Evolutionary conservation across 305 asterid genomes (phyloP).

Genomic region (Vinca major): DNA sequence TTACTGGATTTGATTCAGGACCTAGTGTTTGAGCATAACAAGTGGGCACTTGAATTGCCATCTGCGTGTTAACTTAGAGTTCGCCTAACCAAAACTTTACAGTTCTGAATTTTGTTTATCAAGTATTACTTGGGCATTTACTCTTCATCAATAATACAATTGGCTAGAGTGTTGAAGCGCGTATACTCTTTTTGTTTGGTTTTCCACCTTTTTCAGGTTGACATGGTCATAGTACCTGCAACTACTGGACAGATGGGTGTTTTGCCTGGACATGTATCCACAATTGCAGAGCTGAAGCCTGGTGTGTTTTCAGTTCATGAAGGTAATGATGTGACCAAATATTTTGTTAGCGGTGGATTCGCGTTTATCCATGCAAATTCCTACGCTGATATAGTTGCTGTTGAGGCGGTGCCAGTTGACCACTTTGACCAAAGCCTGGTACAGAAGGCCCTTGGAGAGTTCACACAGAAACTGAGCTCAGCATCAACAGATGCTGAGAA

Average conservation of each 20-base stretch:
- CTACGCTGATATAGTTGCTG: conserved; percentile 53
- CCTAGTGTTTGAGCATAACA: background rate
- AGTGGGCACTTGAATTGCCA: background rate
- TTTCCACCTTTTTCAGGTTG: conserved; percentile 43
- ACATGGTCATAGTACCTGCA: conserved; percentile 90
- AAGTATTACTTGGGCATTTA: background rate
- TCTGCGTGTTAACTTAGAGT: no score
- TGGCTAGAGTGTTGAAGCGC: background rate
- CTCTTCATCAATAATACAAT: background rate
- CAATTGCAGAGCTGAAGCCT: conserved; percentile 82
- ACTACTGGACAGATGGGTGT: conserved; percentile 94
- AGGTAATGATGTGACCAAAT: conserved; percentile 63
- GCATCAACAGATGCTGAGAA: conserved; percentile 81
- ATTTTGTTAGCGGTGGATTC: conserved; percentile 67
- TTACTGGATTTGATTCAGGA: background rate
- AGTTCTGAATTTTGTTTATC: background rate
- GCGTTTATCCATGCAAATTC: conserved; percentile 77
- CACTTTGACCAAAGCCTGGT: conserved; percentile 53
- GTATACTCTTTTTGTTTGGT: background rate
- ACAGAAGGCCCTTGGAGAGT: conserved; percentile 64
- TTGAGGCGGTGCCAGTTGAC: conserved; percentile 68
- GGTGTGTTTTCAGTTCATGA: conserved; percentile 70
- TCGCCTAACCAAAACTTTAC: background rate
- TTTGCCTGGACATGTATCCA: conserved; percentile 83
- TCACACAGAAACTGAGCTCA: conserved; percentile 63